These are phyloP conservation scores for Eurotiales sp. DNA, from an alignment of 2,329 filamentous ascomycete genomes.

Conservation along the genomic window DNA sequence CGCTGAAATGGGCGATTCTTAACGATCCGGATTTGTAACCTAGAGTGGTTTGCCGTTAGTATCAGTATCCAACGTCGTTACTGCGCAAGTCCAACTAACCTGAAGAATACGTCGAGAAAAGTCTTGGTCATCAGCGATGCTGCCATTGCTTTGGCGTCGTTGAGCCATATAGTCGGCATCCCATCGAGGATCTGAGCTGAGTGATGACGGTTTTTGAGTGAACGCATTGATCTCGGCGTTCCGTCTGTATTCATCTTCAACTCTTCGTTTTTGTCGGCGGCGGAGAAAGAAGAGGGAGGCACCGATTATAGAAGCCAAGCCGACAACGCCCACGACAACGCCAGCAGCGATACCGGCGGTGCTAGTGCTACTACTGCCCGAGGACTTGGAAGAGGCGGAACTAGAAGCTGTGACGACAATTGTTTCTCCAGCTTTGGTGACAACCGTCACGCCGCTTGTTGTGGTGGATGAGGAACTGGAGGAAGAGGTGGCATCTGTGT, in stretches of 20 bases:
- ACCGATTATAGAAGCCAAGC: slow-evolving; percentile 60
- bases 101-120: slow-evolving; percentile 94
- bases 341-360: slow-evolving; percentile 83
- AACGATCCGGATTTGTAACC: slow-evolving; percentile 14
- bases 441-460: slow-evolving; percentile 23
- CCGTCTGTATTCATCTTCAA: slow-evolving; percentile 80
- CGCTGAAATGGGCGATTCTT: background rate
- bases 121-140: slow-evolving; percentile 95
- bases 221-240: slow-evolving; percentile 77
- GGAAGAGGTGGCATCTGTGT: slow-evolving; percentile 18
- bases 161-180: slow-evolving; percentile 79
- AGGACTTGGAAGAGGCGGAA: slow-evolving; percentile 18
- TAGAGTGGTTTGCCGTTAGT: background rate
- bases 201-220: slow-evolving; percentile 53
- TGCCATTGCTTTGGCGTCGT: slow-evolving; percentile 84
- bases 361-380: slow-evolving; percentile 51
- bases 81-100: slow-evolving; percentile 53
- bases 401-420: slow-evolving; percentile 30
- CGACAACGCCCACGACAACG: slow-evolving; percentile 79
- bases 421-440: slow-evolving; percentile 30
- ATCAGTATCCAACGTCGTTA: background rate
- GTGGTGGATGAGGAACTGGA: slow-evolving; percentile 23
- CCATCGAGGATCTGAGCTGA: slow-evolving; percentile 73
- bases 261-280: slow-evolving; percentile 68
- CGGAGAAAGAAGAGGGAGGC: slow-evolving; percentile 72